Evolutionary conservation across 176 grass and related monocot genomes (phyloP).

Genomic region (Leersia perrieri): DNA sequence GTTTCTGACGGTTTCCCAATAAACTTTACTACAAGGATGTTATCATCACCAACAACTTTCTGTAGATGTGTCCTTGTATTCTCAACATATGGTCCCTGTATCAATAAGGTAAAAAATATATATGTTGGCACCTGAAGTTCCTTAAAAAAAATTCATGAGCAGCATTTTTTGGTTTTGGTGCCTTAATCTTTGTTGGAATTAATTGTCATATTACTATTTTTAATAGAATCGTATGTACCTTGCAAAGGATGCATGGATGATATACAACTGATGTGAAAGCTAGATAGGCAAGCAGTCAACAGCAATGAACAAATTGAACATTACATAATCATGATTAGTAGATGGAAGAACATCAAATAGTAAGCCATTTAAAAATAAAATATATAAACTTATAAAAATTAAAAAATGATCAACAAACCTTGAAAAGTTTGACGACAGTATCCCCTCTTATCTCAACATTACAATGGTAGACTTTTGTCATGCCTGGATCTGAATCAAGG

Average conservation of each 20-base stretch:
- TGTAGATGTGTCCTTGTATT: constrained; percentile 63
- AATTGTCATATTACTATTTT: background rate
- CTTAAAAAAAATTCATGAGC: background rate
- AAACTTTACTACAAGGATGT: constrained; percentile 77
- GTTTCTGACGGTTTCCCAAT: constrained; percentile 12
- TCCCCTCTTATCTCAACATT: constrained; percentile 50
- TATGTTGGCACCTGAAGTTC: background rate
- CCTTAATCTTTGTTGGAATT: background rate
- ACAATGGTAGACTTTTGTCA: constrained; percentile 57
- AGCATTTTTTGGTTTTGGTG: background rate
- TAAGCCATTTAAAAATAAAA: background rate
- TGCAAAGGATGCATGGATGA: background rate
- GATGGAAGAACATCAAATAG: background rate
- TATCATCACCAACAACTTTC: constrained; percentile 74
- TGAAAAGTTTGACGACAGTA: constrained; percentile 28
- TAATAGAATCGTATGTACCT: background rate
- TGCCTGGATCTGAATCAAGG: constrained; percentile 50
- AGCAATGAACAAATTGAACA: background rate
- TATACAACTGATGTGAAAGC: background rate
- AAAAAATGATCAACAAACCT: constrained; percentile 39
- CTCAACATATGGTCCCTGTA: constrained; percentile 66
- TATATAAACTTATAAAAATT: background rate
- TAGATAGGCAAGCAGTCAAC: background rate
- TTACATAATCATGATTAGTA: background rate
- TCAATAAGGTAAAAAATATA: constrained; percentile 10